Conservation (phyloP, 2,329 filamentous ascomycete genomes). For the Aspergillus pseudoviridinutans region DNA sequence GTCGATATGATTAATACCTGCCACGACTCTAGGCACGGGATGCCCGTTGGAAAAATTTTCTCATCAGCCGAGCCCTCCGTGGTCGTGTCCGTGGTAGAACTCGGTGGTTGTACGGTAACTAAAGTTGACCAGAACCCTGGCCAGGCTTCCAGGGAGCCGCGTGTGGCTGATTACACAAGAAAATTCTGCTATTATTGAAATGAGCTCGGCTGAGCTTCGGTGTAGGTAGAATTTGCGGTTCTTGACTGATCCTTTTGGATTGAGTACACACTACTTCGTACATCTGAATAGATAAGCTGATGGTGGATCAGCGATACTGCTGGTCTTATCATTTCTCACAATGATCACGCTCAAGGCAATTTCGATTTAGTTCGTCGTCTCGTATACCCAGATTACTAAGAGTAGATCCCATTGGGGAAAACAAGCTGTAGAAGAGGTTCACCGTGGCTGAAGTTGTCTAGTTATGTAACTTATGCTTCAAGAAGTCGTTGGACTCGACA, state of each 20-base stretch:
- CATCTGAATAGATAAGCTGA: background rate
- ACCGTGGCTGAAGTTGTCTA: background rate
- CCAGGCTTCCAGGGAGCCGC: too few relatives aligned
- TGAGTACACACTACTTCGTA: background rate
- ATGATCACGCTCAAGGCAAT: background rate
- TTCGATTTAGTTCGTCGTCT: background rate
- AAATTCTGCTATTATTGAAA: background rate
- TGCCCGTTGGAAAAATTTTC: background rate
- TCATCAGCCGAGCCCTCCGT: background rate
- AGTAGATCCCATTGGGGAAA: too few relatives aligned
- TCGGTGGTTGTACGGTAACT: too few relatives aligned
- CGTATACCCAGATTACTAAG: background rate
- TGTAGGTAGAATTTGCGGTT: too few relatives aligned
- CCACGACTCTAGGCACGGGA: too few relatives aligned
- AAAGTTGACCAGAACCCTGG: too few relatives aligned
- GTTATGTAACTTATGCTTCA: background rate
- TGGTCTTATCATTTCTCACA: background rate
- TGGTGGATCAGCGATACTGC: background rate
- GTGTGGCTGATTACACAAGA: background rate
- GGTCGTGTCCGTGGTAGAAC: background rate
- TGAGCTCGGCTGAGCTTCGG: background rate
- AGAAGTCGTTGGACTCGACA: background rate
- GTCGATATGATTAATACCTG: background rate
- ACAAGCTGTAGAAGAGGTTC: background rate
- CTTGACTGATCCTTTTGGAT: too few relatives aligned